Evolutionary conservation across 768 basidiomycete species (phyloP).

Genomic region (Hirschioporus abietinus): DNA sequence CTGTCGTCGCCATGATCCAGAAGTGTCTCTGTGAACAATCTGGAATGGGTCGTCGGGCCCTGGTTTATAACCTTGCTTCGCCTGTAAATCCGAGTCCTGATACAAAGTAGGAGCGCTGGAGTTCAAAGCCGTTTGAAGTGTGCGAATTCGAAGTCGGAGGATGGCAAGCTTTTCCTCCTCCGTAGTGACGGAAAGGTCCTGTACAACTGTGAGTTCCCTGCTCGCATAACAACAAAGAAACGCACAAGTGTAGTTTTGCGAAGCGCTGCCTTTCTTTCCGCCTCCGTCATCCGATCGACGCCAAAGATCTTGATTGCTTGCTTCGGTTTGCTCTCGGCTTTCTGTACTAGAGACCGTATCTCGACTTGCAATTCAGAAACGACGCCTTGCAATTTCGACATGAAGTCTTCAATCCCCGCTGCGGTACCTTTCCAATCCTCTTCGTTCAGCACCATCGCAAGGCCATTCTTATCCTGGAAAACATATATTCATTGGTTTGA

Average conservation of each 20-base stretch:
- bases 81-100: not conserved
- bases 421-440: not conserved
- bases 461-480: not conserved
- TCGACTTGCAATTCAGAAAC: not conserved
- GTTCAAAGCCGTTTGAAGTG: not conserved
- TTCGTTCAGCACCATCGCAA: not conserved
- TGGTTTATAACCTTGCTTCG: not conserved
- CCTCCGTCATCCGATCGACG: not conserved
- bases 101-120: not conserved
- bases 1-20: not conserved
- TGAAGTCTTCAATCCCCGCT: too few relatives aligned
- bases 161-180: not conserved
- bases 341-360: not conserved
- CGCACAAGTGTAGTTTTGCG: not conserved
- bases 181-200: not conserved
- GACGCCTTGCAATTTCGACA: too few relatives aligned
- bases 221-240: not conserved
- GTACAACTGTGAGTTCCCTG: not conserved
- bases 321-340: not conserved
- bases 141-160: not conserved
- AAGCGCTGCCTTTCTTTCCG: not conserved
- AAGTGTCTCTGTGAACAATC: not conserved
- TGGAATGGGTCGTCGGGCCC: not conserved
- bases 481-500: not conserved
- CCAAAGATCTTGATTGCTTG: not conserved